Evolutionary conservation across 805 yeast species (phyloP).

Genomic region (Kuraishia piskuri): DNA sequence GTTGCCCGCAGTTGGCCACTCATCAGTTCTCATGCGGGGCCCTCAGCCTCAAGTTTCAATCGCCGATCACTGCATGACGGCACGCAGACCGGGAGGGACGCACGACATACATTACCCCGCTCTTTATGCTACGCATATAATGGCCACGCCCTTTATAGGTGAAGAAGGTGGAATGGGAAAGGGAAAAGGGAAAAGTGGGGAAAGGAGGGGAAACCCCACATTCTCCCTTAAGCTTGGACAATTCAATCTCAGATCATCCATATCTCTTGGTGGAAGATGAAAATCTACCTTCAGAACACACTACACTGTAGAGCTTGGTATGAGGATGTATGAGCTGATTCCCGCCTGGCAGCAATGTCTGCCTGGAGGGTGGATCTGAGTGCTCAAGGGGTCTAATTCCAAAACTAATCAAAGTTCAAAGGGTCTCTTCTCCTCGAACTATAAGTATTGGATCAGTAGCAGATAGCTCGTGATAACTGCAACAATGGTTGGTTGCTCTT

Average conservation of each 20-base stretch:
- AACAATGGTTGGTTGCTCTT: too few species aligned
- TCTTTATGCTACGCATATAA: not conserved
- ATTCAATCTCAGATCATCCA: not conserved
- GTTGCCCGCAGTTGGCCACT: not conserved
- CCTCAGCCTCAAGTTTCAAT: not conserved
- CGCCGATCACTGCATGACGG: not conserved
- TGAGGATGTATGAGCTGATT: too few species aligned
- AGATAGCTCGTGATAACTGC: too few species aligned
- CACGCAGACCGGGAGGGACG: not conserved
- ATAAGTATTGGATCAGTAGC: too few species aligned
- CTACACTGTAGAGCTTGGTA: too few species aligned
- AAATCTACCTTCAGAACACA: too few species aligned
- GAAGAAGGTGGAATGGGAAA: not conserved
- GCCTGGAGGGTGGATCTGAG: too few species aligned
- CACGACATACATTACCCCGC: not conserved
- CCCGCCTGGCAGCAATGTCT: too few species aligned
- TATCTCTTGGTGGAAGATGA: too few species aligned
- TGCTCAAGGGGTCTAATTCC: too few species aligned
- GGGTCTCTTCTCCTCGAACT: too few species aligned
- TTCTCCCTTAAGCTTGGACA: not conserved
- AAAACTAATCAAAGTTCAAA: too few species aligned
- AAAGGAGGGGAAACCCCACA: not conserved
- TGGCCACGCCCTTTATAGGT: not conserved
- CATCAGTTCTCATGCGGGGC: not conserved
- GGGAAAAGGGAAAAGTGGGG: not conserved